Evolutionary conservation across 2,329 filamentous ascomycete genomes (phyloP).

Genomic region (Chaetoscypha palmicola): DNA sequence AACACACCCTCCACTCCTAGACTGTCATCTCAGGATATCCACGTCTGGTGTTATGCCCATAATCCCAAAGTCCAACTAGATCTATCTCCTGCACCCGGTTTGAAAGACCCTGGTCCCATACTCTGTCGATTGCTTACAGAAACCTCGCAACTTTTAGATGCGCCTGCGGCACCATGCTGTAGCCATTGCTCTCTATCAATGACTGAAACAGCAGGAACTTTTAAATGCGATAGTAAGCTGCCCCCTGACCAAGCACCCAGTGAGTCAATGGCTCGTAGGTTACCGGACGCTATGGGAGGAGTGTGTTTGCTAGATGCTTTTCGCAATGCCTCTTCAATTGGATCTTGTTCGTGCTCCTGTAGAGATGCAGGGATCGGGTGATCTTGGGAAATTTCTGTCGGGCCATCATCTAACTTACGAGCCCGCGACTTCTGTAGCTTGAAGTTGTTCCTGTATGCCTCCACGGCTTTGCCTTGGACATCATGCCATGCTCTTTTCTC

Average conservation of each 20-base stretch:
- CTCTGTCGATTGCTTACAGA: constrained; percentile 55
- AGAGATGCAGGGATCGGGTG: constrained; percentile 13
- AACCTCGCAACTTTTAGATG: constrained; percentile 48
- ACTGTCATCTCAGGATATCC: neutral
- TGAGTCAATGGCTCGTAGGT: constrained; percentile 59
- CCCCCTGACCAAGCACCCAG: constrained; percentile 70
- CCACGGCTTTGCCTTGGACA: constrained; percentile 62
- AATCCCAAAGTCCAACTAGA: constrained; percentile 55
- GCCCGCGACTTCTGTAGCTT: constrained; percentile 26
- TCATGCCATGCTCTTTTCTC: constrained; percentile 68
- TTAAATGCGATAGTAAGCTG: constrained; percentile 61
- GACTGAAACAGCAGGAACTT: constrained; percentile 60
- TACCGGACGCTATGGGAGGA: constrained; percentile 44
- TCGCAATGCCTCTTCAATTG: constrained; percentile 51
- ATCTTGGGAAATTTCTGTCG: constrained; percentile 12
- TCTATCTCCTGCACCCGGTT: constrained; percentile 34
- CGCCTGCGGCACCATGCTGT: constrained; percentile 57
- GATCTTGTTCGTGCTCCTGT: constrained; percentile 44
- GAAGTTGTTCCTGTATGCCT: constrained; percentile 37
- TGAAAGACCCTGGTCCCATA: constrained; percentile 49
- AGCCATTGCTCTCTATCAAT: constrained; percentile 67
- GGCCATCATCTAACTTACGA: constrained; percentile 16
- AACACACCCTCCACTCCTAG: neutral
- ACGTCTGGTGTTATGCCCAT: constrained; percentile 43
- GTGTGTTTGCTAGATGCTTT: constrained; percentile 36